Evolutionary conservation across 495 filamentous ascomycete species (phyloP), one percentile per base, ranked within the genome.

Genomic region (Penicillium alfredii): DNA sequence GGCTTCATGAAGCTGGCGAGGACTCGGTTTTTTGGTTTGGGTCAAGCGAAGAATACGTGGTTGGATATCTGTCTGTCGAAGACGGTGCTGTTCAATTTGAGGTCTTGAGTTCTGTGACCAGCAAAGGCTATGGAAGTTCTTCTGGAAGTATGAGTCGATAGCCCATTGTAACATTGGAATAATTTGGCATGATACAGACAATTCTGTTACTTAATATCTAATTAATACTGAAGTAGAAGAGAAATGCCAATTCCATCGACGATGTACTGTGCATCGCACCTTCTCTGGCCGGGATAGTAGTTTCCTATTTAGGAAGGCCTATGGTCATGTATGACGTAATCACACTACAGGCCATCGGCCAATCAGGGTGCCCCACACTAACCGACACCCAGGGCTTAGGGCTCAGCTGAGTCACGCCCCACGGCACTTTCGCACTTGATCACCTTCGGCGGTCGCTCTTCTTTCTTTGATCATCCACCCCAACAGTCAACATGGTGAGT

Each of bases 401-500:
- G 63, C 49, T 61, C 24, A 16, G 45, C 39, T 60, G 47, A 62
- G 60, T 68, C 61, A 66, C 44, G 46, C 63, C 66, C 67, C 67
- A 71, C 67, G 61, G 51, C 61, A 63, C 58, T 69, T 68, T 67
- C 62, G 61, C 62, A 71, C 56, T 64, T 60, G 55, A 52, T 36
- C 35, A 33, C 45, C 44, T 44, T 40, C 48, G 46, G 40, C 35
- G 42, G 41, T 45, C 44, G 55, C 49, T 55, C 59, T 56, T 60
- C 51, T 56, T 58, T 53, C 48, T 57, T 63, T 35, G 56, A 68
- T 58, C 57, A 66, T 63, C 64, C 60, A 60, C 61, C 58, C 55
- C 65, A 66, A 67, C 60, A 56, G 53, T 47, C 67, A 72, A 68
- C 64, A 74, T 74, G 70, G 70, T 69, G 54, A 61, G 66, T 56